These are phyloP conservation scores for Ophiosphaerella korrae DNA, from an alignment of 2,329 filamentous ascomycete species.

Conservation along the genomic window DNA sequence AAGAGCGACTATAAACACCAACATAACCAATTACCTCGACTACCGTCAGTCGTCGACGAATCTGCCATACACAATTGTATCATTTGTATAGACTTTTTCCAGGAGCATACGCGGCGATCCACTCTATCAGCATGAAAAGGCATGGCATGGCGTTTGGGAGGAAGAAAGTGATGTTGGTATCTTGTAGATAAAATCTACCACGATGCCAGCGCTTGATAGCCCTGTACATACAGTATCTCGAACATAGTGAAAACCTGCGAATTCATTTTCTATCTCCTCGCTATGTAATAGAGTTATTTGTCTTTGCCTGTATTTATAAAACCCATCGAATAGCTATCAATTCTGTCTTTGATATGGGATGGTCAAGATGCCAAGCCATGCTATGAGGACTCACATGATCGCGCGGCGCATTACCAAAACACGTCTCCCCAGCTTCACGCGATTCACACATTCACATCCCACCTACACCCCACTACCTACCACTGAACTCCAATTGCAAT, in stretches of 20 bases:
- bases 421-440: constrained; percentile 14
- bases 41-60: not conserved
- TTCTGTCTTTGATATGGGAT: not conserved
- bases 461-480: not conserved
- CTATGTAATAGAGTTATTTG: not conserved
- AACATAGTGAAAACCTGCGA: constrained; percentile 1
- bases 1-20: constrained; percentile 6
- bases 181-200: constrained; percentile 4
- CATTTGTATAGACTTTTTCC: constrained; percentile 1
- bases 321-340: too few relatives aligned
- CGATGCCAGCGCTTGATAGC: constrained; percentile 9
- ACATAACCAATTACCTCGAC: not conserved
- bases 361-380: not conserved
- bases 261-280: not conserved
- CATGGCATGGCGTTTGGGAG: constrained; percentile 13
- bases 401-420: constrained; percentile 19
- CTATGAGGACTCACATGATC: constrained; percentile 15
- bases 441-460: constrained; percentile 8
- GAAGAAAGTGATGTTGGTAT: not conserved
- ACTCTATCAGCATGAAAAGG: constrained; percentile 1
- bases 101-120: constrained; percentile 2
- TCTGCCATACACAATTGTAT: constrained; percentile 4
- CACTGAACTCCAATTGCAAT: constrained; percentile 46
- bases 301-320: too few relatives aligned
- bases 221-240: constrained; percentile 8